Conservation (phyloP, 2,329 filamentous ascomycete genomes). For the Byssothecium circinans region DNA sequence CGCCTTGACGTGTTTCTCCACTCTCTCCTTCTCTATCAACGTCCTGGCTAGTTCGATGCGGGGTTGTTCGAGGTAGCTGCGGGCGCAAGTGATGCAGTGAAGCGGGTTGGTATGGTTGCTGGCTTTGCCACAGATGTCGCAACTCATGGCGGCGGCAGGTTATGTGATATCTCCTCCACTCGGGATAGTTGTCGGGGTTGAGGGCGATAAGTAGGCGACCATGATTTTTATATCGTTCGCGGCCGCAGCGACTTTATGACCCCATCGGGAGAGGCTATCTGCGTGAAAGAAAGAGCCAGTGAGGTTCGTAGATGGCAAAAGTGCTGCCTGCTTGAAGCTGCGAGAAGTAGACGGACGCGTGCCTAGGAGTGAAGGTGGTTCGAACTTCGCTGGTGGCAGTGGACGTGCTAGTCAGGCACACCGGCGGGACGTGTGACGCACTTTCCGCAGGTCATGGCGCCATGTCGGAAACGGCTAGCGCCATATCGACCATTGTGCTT, state of each 20-base stretch:
- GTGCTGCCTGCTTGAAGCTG: neutral
- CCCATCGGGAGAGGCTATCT: constrained; percentile 23
- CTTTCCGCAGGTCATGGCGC: constrained; percentile 3
- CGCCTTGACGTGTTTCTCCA: constrained; percentile 49
- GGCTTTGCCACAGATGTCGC: constrained; percentile 50
- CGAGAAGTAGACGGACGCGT: neutral
- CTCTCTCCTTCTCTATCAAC: constrained; percentile 49
- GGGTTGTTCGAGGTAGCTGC: constrained; percentile 48
- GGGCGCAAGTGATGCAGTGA: constrained; percentile 53
- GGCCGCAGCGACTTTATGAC: constrained; percentile 22
- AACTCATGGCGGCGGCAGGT: constrained; percentile 47
- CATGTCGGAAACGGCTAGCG: constrained; percentile 11
- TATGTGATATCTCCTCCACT: constrained; percentile 35
- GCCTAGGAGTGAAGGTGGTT: neutral
- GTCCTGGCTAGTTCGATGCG: constrained; percentile 49
- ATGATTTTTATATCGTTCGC: constrained; percentile 32
- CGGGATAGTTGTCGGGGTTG: constrained; percentile 30
- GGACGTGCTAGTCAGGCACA: constrained; percentile 20
- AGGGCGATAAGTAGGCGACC: constrained; percentile 31
- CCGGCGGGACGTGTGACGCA: constrained; percentile 19
- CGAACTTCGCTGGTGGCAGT: neutral
- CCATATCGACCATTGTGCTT: neutral
- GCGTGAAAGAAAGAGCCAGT: neutral
- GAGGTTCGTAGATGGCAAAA: neutral
- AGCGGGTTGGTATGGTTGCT: constrained; percentile 38